These are phyloP conservation scores for Hypoxylon intermedium DNA, from an alignment of 495 filamentous ascomycete genomes.

Conservation along the genomic window DNA sequence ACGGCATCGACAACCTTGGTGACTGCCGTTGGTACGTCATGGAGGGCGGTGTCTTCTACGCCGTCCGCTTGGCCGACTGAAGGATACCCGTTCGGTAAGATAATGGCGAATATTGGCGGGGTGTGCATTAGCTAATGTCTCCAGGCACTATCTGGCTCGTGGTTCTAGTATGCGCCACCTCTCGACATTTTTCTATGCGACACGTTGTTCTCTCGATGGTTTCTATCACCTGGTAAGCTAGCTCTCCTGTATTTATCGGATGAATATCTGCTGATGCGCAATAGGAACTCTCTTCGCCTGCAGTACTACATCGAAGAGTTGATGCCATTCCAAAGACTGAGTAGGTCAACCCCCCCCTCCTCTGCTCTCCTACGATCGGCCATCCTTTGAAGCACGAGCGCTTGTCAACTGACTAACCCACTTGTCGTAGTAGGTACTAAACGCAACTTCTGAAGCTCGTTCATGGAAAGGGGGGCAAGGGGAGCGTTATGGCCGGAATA, in stretches of 20 bases:
- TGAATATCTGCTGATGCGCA: not conserved
- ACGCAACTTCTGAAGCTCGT: not conserved
- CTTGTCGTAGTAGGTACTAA: not conserved
- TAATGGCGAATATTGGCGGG: not conserved
- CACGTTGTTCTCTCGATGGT: slow-evolving; percentile 1
- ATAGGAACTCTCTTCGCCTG: not conserved
- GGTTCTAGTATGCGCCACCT: no score
- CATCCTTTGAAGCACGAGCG: no score
- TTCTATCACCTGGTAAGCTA: slow-evolving; percentile 3
- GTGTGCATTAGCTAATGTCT: not conserved
- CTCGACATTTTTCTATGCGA: slow-evolving; percentile 2
- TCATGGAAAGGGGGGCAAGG: slow-evolving; percentile 2
- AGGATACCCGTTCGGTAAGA: slow-evolving; percentile 5
- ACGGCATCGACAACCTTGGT: slow-evolving; percentile 57
- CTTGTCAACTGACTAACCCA: not conserved
- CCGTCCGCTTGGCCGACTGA: slow-evolving; percentile 50
- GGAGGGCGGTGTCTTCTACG: slow-evolving; percentile 57
- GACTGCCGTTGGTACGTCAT: slow-evolving; percentile 57
- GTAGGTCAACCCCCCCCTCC: slow-evolving; percentile 10
- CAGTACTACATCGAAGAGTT: not conserved
- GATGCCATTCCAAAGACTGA: not conserved
- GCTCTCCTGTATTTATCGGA: not conserved
- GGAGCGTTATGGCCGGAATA: not conserved
- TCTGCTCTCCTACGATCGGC: no score
- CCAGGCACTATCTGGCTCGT: not conserved